A percentile compares a stretch with the other conserved stretches of the same genome.
phyloP scores from a whole-genome alignment of 768 basidiomycete genomes.

The Suillus bovinus region DNA sequence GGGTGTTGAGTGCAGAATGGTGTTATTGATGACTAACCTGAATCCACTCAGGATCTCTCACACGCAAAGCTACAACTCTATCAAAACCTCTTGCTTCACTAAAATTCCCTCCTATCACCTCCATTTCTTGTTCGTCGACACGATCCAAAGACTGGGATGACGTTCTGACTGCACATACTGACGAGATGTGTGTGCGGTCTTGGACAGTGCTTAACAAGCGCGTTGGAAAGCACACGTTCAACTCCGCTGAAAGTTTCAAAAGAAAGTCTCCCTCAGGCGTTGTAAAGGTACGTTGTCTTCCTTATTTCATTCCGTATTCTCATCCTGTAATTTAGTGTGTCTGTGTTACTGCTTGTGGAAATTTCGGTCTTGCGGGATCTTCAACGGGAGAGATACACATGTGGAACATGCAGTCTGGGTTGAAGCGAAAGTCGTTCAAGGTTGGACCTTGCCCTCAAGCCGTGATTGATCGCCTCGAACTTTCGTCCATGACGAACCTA shows the following conservation, averaged over 20 bases:
- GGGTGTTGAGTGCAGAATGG: slow-evolving; percentile 9
- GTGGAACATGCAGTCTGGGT: slow-evolving; percentile 98
- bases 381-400: slow-evolving; percentile 79
- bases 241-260: slow-evolving; percentile 49
- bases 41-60: slow-evolving; percentile 66
- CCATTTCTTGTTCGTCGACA: slow-evolving; percentile 75
- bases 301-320: slow-evolving; percentile 2
- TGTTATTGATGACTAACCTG: slow-evolving; percentile 9
- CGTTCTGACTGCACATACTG: slow-evolving; percentile 85
- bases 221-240: slow-evolving; percentile 74
- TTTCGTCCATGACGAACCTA: slow-evolving; percentile 37
- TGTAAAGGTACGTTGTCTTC: slow-evolving; percentile 58
- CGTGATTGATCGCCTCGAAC: slow-evolving; percentile 44
- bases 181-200: slow-evolving; percentile 79
- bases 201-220: slow-evolving; percentile 88
- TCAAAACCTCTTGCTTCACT: slow-evolving; percentile 79
- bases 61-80: slow-evolving; percentile 75
- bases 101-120: slow-evolving; percentile 80
- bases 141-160: slow-evolving; percentile 98
- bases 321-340: slow-evolving; percentile 53
- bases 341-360: slow-evolving; percentile 92
- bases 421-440: slow-evolving; percentile 75
- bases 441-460: slow-evolving; percentile 65
- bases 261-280: slow-evolving; percentile 55
- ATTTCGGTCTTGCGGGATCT: slow-evolving; percentile 87